Evolutionary conservation across 2,329 filamentous ascomycete genomes (phyloP).

Genomic region (Fonsecaea monophora): DNA sequence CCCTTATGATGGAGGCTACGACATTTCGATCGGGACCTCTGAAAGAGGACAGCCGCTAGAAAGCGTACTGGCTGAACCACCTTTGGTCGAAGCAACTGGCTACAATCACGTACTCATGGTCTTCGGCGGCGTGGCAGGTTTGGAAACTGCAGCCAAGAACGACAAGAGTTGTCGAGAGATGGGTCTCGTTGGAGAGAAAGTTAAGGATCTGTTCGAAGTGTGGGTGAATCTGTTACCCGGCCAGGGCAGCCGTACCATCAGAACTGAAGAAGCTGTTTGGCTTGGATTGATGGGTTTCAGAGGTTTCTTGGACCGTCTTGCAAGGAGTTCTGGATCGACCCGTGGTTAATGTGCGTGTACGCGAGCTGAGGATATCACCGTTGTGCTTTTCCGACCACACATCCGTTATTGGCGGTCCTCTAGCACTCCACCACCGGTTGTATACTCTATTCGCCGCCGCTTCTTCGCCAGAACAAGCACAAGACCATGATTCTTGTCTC

Average conservation of each 20-base stretch:
- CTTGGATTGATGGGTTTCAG: constrained; percentile 75
- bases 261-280: constrained; percentile 83
- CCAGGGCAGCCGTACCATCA: constrained; percentile 81
- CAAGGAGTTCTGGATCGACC: not conserved
- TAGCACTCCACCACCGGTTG: not conserved
- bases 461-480: not conserved
- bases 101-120: constrained; percentile 75
- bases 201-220: constrained; percentile 76
- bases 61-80: constrained; percentile 50
- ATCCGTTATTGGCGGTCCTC: not conserved
- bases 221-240: constrained; percentile 83
- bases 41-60: constrained; percentile 69
- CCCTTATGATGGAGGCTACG: constrained; percentile 77
- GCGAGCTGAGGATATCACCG: not conserved
- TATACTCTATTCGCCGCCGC: not conserved
- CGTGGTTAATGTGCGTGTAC: not conserved
- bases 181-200: constrained; percentile 69
- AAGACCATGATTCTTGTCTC: not conserved
- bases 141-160: constrained; percentile 75
- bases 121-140: constrained; percentile 79
- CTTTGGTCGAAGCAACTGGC: constrained; percentile 46
- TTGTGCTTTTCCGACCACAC: not conserved
- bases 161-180: constrained; percentile 65
- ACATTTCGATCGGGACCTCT: constrained; percentile 81
- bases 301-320: constrained; percentile 22